phyloP scores from a whole-genome alignment of 148 eudicot species.

The Pouteria glomerata region DNA sequence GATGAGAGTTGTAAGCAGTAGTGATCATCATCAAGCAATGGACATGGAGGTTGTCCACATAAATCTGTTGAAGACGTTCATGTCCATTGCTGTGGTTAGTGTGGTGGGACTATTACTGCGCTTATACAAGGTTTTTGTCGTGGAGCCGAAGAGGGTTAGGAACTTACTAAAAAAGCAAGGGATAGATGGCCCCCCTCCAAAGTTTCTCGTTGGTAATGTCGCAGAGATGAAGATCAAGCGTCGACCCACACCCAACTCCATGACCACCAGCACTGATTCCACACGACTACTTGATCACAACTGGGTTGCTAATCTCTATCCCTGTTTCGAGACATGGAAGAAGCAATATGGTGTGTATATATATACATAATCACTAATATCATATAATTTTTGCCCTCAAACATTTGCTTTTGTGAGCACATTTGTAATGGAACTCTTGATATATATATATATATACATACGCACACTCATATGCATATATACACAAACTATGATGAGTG shows the following conservation, averaged over 20 bases:
- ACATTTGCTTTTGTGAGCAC: too few species aligned
- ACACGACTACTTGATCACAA: neutral
- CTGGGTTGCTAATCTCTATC: slow-evolving; percentile 1
- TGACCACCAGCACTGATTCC: too few species aligned
- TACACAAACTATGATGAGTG: too few species aligned
- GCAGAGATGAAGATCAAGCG: slow-evolving; percentile 6
- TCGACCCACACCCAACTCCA: neutral
- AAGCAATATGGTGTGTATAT: slow-evolving; percentile 7
- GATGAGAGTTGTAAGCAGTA: too few species aligned
- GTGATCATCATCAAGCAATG: too few species aligned
- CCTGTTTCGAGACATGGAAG: slow-evolving; percentile 9
- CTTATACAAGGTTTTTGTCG: neutral
- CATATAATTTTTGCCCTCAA: too few species aligned
- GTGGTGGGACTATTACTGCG: neutral
- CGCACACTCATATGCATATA: too few species aligned
- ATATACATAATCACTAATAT: too few species aligned
- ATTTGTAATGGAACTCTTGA: too few species aligned
- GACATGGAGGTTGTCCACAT: too few species aligned
- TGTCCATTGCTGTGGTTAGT: neutral
- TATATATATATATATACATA: neutral
- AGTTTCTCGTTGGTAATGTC: slow-evolving; percentile 9
- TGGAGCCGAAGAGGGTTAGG: slow-evolving; percentile 1
- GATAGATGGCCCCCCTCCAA: slow-evolving; percentile 12
- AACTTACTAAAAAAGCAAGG: slow-evolving; percentile 6
- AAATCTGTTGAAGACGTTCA: neutral